Evolutionary conservation across 441 rosid genomes (phyloP).

Genomic region (Hypseocharis bilobata): DNA sequence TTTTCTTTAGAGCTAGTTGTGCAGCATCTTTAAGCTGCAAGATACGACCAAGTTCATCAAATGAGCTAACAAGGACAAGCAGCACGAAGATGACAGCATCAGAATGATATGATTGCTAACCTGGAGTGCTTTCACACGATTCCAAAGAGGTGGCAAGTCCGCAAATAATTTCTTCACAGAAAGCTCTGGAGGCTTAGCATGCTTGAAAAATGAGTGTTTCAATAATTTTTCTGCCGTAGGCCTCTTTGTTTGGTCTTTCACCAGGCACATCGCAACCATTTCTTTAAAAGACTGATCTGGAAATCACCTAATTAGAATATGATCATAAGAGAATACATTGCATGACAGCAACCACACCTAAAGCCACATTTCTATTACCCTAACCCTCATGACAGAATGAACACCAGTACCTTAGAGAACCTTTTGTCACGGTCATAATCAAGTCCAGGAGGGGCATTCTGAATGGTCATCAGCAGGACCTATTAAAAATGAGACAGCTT

Average conservation of each 20-base stretch:
- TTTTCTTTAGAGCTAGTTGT: conserved; percentile 73
- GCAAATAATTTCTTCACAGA: conserved; percentile 66
- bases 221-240: conserved; percentile 92
- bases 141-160: conserved; percentile 78
- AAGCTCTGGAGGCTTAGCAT: conserved; percentile 79
- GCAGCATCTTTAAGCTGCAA: conserved; percentile 90
- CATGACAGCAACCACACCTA: conserved; percentile 5
- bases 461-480: conserved; percentile 98
- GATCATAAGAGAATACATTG: conserved; percentile 20
- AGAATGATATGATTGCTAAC: conserved; percentile 31
- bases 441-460: conserved; percentile 97
- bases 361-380: background rate
- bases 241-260: conserved; percentile 95
- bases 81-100: conserved; percentile 18
- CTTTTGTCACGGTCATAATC: conserved; percentile 95
- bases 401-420: conserved; percentile 86
- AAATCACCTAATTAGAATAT: conserved; percentile 73
- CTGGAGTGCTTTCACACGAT: conserved; percentile 91
- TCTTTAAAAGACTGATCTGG: conserved; percentile 98
- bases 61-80: conserved; percentile 9
- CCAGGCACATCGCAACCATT: conserved; percentile 99
- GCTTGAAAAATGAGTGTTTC: conserved; percentile 82
- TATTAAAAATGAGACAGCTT: conserved; percentile 19
- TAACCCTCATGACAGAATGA: conserved; percentile 47
- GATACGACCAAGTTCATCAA: conserved; percentile 22